A percentile compares a stretch with the other conserved stretches of the same genome.
Conservation (phyloP, 495 filamentous ascomycete genomes). For the Ascodesmis nigricans region DNA sequence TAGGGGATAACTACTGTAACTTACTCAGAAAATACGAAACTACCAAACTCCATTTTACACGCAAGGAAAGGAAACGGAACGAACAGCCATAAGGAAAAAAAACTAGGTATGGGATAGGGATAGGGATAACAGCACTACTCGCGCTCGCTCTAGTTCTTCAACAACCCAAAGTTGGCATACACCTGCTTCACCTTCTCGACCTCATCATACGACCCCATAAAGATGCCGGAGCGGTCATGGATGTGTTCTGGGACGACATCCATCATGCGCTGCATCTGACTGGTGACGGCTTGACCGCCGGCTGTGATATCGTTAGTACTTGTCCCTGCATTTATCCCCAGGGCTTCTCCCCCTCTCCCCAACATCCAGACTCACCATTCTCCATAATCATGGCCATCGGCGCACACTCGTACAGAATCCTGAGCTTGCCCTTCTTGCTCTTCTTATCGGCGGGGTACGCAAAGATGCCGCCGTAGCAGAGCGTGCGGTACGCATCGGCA, state of each 20-base stretch:
- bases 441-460: slow-evolving; percentile 96
- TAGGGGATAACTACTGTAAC: no score
- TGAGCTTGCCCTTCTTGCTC: slow-evolving; percentile 90
- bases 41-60: no score
- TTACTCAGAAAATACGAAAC: no score
- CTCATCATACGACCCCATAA: slow-evolving; percentile 84
- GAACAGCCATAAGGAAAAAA: no score
- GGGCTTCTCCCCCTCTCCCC: no score
- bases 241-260: slow-evolving; percentile 80
- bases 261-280: slow-evolving; percentile 71
- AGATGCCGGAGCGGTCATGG: slow-evolving; percentile 88
- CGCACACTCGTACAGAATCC: slow-evolving; percentile 95
- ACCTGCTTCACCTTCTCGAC: slow-evolving; percentile 80
- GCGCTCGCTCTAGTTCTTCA: no score
- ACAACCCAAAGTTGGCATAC: slow-evolving; percentile 30
- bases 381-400: slow-evolving; percentile 99
- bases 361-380: slow-evolving; percentile 43
- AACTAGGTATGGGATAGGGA: no score
- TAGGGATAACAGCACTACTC: no score
- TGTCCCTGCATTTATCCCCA: no score
- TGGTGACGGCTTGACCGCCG: slow-evolving; percentile 77
- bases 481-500: slow-evolving; percentile 85
- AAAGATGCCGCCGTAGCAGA: slow-evolving; percentile 91
- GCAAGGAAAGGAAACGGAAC: no score
- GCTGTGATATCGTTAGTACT: slow-evolving; percentile 28